Conservation (phyloP, 225 moss, liverwort and hornwort species). For the Climacium dendroides region DNA sequence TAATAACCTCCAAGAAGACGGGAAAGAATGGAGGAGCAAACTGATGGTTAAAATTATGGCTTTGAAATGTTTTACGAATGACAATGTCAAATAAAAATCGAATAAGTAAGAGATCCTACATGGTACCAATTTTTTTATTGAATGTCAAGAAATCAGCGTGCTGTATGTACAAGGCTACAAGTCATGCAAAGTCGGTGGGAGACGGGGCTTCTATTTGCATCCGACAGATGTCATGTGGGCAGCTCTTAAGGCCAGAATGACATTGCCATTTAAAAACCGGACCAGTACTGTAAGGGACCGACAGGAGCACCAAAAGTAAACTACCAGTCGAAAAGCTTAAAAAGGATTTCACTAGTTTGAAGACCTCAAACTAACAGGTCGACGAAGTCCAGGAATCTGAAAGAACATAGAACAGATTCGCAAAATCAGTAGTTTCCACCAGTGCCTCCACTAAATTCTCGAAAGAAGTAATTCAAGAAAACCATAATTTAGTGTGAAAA, state of each 20-base stretch:
- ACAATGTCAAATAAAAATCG: background rate
- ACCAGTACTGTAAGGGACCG: background rate
- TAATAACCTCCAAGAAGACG: background rate
- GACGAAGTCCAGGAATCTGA: conserved; percentile 77
- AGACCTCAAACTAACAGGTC: conserved; percentile 42
- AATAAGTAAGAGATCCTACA: background rate
- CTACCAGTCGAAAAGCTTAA: background rate
- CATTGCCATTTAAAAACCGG: background rate
- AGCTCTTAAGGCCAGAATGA: conserved; percentile 1
- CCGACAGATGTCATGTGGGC: background rate
- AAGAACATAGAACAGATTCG: background rate
- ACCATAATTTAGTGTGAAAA: background rate
- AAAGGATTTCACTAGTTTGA: conserved; percentile 9
- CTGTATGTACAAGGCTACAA: conserved; percentile 23
- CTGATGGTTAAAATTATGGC: background rate
- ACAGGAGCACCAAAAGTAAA: background rate
- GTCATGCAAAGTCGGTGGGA: background rate
- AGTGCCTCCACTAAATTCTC: background rate
- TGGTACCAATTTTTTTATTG: background rate
- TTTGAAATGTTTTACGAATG: background rate
- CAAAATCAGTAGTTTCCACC: background rate
- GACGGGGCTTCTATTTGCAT: background rate
- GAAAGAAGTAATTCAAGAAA: background rate
- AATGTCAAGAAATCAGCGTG: conserved; percentile 5
- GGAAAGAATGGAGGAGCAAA: background rate